Percentiles rank a stretch among this genome's conserved stretches.
Evolutionary conservation across 345 rosid genomes (phyloP).

Genomic region (Sisymbrium irio): DNA sequence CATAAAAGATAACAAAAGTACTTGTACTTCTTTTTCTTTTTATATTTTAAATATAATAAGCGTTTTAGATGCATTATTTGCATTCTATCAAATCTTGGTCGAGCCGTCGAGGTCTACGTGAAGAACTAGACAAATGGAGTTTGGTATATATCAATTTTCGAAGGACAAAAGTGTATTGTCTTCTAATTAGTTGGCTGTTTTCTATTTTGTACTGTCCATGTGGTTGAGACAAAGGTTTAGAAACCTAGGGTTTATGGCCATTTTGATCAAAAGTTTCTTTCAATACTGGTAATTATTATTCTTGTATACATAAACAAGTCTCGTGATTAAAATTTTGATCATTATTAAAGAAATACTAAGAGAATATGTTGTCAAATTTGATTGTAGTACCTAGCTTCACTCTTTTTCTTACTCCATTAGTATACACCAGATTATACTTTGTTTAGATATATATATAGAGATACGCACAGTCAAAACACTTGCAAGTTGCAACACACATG

Average conservation of each 20-base stretch:
- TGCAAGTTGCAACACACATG: slow-evolving; percentile 30
- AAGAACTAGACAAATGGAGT: slow-evolving; percentile 20
- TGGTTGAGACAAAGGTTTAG: slow-evolving; percentile 1
- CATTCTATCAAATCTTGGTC: neutral
- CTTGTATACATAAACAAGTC: no score
- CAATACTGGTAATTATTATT: neutral
- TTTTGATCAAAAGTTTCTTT: neutral
- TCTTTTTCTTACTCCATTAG: neutral
- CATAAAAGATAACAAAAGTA: slow-evolving; percentile 18
- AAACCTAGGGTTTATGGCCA: neutral
- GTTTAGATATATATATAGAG: no score
- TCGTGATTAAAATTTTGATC: no score
- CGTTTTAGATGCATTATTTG: neutral
- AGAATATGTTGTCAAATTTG: neutral
- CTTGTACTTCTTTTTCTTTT: neutral
- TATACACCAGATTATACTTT: neutral
- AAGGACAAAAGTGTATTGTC: slow-evolving; percentile 21
- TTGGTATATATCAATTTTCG: slow-evolving; percentile 23
- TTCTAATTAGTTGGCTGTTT: slow-evolving; percentile 16
- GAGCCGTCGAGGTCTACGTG: neutral
- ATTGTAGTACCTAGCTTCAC: neutral
- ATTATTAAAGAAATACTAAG: neutral
- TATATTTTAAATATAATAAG: neutral
- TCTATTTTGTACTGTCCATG: slow-evolving; percentile 3
- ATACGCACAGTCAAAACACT: slow-evolving; percentile 15